Base-by-base conservation (phyloP, 2,329 filamentous ascomycete species). In the Orbilia javanica region DNA sequence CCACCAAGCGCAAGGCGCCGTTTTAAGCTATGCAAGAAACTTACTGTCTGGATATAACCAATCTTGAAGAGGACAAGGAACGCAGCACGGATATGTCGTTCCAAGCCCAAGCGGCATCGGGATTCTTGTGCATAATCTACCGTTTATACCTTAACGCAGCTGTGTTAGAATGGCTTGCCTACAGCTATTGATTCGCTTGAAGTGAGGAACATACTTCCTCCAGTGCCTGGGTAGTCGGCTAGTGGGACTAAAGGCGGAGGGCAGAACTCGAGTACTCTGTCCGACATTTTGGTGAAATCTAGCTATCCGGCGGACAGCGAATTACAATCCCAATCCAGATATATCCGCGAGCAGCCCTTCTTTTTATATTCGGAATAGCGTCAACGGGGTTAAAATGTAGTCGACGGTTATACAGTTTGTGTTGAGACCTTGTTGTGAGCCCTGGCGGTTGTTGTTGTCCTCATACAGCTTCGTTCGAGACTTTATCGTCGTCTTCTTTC, bases 41-140 rank as follows among this genome's bases (percentile, higher is more conserved):
- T 81, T 83, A 90, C 88, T 85, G 75, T 88, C 85, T 22, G 87
- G 86, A 81, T 91, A 91, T 48, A 88, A 84, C 91, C 92, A 98
- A 72, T 95, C 89, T 10, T 92, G 92, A 82, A 93, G 87, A 34
- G 96, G 96, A 84, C 96, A 99, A 79, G 96, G 96, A 72, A 99
- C 84, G 84, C 96, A 99, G 84, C 73, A 77, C 27, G 73, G 73
- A 60, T 96, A 99, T 39, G 86, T 86, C 3, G 90, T 81, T 39
- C 86, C 86, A 10, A 85, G 84, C 39, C 86, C 86, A 10, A 85
- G 84, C 4, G 85, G 83, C 25, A 88, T 80, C 55, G 79, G 72
- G 78, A 80, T 62, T 36, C 66, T 79, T 86, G 85, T 66, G 82
- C 88, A 89, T 44, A 89, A 80, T 29, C 88, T 84, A 57, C 90